These are phyloP conservation scores for Microcera coccophila DNA, from an alignment of 2,329 filamentous ascomycete species.

Conservation along the genomic window DNA sequence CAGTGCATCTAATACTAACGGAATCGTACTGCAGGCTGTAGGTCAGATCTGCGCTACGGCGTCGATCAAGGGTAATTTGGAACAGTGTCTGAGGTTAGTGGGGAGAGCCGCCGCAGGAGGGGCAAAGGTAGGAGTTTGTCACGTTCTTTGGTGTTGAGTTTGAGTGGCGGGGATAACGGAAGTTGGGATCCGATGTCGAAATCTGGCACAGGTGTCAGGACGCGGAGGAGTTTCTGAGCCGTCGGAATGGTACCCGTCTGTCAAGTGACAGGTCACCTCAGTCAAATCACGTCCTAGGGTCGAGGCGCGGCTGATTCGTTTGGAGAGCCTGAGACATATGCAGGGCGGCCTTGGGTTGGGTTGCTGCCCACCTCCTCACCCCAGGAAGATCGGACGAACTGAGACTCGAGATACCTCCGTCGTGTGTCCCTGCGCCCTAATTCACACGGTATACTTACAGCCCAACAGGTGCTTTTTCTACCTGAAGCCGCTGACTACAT, in stretches of 20 bases:
- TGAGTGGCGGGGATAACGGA: slow-evolving; percentile 1
- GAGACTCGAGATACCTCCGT: neutral
- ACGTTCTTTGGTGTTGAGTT: too few relatives aligned
- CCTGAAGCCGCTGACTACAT: slow-evolving; percentile 93
- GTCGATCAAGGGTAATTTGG: slow-evolving; percentile 72
- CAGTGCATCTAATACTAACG: too few relatives aligned
- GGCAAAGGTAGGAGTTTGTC: slow-evolving; percentile 60
- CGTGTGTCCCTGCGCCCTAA: slow-evolving; percentile 5
- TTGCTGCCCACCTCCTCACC: slow-evolving; percentile 1
- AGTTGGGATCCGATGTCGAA: slow-evolving; percentile 1
- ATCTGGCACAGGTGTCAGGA: slow-evolving; percentile 1
- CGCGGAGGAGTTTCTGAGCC: neutral
- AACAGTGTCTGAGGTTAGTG: slow-evolving; percentile 70
- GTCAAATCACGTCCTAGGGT: neutral
- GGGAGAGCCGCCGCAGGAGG: slow-evolving; percentile 69
- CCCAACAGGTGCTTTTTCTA: slow-evolving; percentile 69
- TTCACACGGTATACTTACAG: slow-evolving; percentile 23
- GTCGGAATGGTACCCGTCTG: slow-evolving; percentile 1
- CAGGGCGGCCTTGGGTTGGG: slow-evolving; percentile 14
- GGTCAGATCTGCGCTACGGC: slow-evolving; percentile 87
- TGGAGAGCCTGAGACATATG: slow-evolving; percentile 18
- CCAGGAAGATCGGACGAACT: too few relatives aligned
- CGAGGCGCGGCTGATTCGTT: slow-evolving; percentile 9
- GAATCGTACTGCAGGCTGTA: slow-evolving; percentile 71
- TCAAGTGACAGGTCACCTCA: slow-evolving; percentile 4